Percentiles rank a stretch among this genome's conserved stretches.
phyloP scores from a whole-genome alignment of 768 basidiomycete genomes.

The Lentinula guzmanii region DNA sequence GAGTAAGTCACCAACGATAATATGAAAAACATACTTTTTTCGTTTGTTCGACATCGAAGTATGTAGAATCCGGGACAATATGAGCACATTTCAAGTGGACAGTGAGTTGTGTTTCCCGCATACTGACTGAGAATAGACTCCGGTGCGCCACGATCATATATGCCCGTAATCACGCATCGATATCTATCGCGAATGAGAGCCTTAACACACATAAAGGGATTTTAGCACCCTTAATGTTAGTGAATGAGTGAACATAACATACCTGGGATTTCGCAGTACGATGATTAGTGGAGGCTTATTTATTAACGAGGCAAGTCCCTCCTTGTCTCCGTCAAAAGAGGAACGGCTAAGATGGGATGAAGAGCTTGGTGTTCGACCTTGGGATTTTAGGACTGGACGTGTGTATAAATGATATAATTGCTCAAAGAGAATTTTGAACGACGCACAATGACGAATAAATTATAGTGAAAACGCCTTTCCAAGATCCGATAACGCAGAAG shows the following conservation, averaged over 20 bases:
- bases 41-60: too few relatives aligned
- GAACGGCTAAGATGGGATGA: conserved; percentile 10
- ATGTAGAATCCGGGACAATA: conserved; percentile 15
- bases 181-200: too few relatives aligned
- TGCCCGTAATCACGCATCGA: too few relatives aligned
- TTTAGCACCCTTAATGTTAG: conserved; percentile 14
- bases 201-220: neutral
- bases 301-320: too few relatives aligned
- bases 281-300: too few relatives aligned
- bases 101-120: too few relatives aligned
- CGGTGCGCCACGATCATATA: too few relatives aligned
- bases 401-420: neutral
- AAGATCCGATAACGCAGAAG: neutral
- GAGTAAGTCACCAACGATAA: too few relatives aligned
- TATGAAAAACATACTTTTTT: too few relatives aligned
- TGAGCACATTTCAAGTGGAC: conserved; percentile 14
- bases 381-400: conserved; percentile 9
- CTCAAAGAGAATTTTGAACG: neutral
- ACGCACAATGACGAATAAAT: neutral
- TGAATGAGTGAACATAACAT: neutral
- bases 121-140: too few relatives aligned
- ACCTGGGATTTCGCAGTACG: too few relatives aligned
- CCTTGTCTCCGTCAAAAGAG: conserved; percentile 12
- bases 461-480: neutral
- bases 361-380: conserved; percentile 13